phyloP scores from a whole-genome alignment of 1,139 yeast genomes.

The Blastobotrys indianensis region DNA sequence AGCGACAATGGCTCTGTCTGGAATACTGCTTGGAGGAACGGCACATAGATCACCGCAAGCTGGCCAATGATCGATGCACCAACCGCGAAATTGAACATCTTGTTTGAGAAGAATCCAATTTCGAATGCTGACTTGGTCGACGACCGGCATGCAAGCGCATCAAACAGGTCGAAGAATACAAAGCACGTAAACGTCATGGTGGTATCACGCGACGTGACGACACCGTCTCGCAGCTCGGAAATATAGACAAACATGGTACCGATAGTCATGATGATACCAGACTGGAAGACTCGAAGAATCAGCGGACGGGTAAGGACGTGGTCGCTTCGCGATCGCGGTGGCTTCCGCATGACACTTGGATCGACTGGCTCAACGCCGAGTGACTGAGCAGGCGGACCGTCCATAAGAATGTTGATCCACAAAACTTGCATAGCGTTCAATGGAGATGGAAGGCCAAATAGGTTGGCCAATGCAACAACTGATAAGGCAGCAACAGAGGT shows the following conservation, averaged over 20 bases:
- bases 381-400: conserved; percentile 98
- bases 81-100: conserved; percentile 90
- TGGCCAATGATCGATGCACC: conserved; percentile 90
- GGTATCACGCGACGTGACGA: conserved; percentile 86
- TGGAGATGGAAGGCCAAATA: conserved; percentile 89
- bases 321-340: conserved; percentile 84
- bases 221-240: conserved; percentile 75
- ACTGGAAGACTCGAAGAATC: conserved; percentile 64
- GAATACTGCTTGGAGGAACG: conserved; percentile 84
- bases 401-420: conserved; percentile 97
- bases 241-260: conserved; percentile 86
- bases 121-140: conserved; percentile 74
- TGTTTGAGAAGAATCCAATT: conserved; percentile 66
- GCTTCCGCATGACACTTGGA: conserved; percentile 87
- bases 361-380: conserved; percentile 97
- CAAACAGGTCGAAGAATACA: conserved; percentile 92
- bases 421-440: conserved; percentile 96
- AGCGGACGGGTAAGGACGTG: conserved; percentile 68
- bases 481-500: conserved; percentile 94
- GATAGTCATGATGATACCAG: conserved; percentile 59
- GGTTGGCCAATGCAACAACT: conserved; percentile 77
- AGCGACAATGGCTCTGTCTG: conserved; percentile 85
- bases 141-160: conserved; percentile 89
- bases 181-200: conserved; percentile 99
- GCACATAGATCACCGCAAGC: conserved; percentile 84